phyloP scores from a whole-genome alignment of 176 grass and related monocot species.

The Oryza australiensis region DNA sequence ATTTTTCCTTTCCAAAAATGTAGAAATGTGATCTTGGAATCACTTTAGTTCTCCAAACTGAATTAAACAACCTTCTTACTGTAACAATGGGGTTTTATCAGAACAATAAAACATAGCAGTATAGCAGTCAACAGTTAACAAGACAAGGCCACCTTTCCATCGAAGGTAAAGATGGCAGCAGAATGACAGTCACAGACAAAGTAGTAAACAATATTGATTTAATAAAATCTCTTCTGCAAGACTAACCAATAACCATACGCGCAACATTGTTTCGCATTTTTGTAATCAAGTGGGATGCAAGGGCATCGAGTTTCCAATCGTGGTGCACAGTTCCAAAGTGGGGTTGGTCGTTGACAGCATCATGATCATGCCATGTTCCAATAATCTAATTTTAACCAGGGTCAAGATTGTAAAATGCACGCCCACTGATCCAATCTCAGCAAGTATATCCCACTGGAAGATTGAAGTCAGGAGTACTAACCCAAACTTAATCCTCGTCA shows the following conservation, averaged over 20 bases:
- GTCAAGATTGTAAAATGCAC: not conserved
- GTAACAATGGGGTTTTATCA: not conserved
- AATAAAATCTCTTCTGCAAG: conserved; percentile 2
- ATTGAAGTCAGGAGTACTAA: not conserved
- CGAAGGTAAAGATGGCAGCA: conserved; percentile 1
- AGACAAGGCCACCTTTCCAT: not conserved
- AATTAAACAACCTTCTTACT: not conserved
- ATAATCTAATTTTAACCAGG: conserved; percentile 25
- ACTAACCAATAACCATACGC: not conserved
- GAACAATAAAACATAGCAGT: not conserved
- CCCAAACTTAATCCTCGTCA: not conserved
- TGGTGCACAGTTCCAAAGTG: not conserved
- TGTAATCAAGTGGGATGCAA: conserved; percentile 1
- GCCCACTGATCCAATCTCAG: conserved; percentile 9
- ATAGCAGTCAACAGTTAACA: not conserved
- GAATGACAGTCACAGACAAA: not conserved
- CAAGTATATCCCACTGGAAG: not conserved
- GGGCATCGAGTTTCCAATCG: conserved; percentile 28
- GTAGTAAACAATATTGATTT: not conserved
- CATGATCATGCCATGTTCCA: not conserved
- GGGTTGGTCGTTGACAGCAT: not conserved
- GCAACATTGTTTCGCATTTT: not conserved
- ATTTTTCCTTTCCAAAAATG: not conserved
- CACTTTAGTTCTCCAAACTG: not conserved
- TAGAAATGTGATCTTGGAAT: not conserved